Base-by-base conservation (phyloP, 2,329 filamentous ascomycete species). In the Dothistroma pini region DNA sequence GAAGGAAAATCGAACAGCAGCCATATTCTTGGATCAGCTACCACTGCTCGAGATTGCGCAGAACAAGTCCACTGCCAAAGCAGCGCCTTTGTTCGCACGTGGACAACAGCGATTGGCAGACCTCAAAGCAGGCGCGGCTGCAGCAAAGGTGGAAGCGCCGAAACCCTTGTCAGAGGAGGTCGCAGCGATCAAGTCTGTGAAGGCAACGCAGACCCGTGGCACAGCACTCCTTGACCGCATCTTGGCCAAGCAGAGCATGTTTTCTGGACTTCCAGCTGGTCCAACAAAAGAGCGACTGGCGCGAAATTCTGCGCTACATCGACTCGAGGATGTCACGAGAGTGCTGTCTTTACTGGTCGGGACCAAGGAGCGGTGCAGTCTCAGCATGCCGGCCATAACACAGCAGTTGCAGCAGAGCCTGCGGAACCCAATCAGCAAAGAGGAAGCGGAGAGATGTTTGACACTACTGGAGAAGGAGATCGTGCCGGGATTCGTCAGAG, bases 101-200 rank as follows among this genome's bases (percentile, higher is more conserved):
- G 89, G 89, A 32, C 87, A 90, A 66, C 84, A 83, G 61, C 83
- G 87, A 8, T 79, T 93, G n/a, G 81, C 86, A 60, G 86, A 89
- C 54, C 79, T 93, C 67, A 90, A 88, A 74, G 80, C 82, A 54
- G 84, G 80, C 62, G 67, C 65, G 57, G 63, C 68, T 29, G 63
- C 61, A 66, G 74, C 71, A 1, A 67, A 65, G 69, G 69, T 52
- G 60, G 65, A 49, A 57, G 57, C 50, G 19, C 60, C 50, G 47
- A 53, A 57, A 22, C 19, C 50, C 21, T 25, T 54, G 8, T 9
- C 52, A 41, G 31, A 53, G 11, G 34, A 61, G 4, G 44, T 44
- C 3, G 44, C 35, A 56, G 63, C 35, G 68, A 75, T 65, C 25
- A 79, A 76, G 59, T 75, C 77, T 29, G 71, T 73, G 11, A 71